Evolutionary conservation across 2,329 filamentous ascomycete species (phyloP).

Genomic region (Cladosporium oxysporum): DNA sequence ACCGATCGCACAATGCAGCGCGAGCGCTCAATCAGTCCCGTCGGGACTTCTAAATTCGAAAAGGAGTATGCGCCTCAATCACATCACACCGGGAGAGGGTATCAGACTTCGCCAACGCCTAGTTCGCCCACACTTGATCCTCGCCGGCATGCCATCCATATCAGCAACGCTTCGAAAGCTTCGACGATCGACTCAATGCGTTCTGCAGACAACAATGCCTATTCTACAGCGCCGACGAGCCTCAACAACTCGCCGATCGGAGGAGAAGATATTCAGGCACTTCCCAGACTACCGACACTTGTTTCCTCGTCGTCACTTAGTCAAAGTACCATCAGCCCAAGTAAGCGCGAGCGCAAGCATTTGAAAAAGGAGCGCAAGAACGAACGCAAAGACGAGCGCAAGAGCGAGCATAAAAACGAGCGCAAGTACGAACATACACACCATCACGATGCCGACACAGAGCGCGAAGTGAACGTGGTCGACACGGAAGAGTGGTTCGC

Average conservation of each 20-base stretch:
- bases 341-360: not conserved
- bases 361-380: not conserved
- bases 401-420: not conserved
- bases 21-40: constrained; percentile 29
- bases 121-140: constrained; percentile 2
- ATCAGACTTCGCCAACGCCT: constrained; percentile 17
- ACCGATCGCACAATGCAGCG: constrained; percentile 19
- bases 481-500: constrained; percentile 39
- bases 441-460: not conserved
- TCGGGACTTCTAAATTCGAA: constrained; percentile 37
- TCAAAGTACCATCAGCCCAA: not conserved
- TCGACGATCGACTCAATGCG: constrained; percentile 20
- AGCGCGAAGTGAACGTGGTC: constrained; percentile 12
- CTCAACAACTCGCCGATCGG: constrained; percentile 18
- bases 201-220: constrained; percentile 7
- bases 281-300: not conserved
- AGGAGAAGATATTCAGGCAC: constrained; percentile 11
- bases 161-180: constrained; percentile 22
- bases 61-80: constrained; percentile 27
- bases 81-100: constrained; percentile 22
- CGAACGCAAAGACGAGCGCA: not conserved
- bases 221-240: constrained; percentile 19
- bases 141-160: constrained; percentile 15
- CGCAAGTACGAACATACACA: not conserved
- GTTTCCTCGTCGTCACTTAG: not conserved